phyloP scores from a whole-genome alignment of 2,329 filamentous ascomycete species.

The Aspergillus nomiae region DNA sequence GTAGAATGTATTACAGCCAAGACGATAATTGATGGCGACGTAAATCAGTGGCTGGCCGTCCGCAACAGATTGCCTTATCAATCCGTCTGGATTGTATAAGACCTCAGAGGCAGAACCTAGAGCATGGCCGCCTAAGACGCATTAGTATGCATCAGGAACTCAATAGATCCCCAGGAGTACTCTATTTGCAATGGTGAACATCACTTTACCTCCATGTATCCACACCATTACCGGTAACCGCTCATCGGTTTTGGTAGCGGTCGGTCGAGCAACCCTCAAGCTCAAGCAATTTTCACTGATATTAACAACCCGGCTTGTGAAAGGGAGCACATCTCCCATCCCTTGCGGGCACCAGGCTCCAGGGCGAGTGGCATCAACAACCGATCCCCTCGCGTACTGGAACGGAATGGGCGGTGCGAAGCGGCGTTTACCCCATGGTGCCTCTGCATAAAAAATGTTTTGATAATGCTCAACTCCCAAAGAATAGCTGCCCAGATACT shows the following conservation, averaged over 20 bases:
- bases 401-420: conserved; percentile 18
- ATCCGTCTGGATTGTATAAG: conserved; percentile 17
- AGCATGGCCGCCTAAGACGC: conserved; percentile 17
- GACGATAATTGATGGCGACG: conserved; percentile 20
- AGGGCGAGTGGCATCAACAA: conserved; percentile 19
- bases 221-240: conserved; percentile 19
- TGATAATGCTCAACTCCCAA: conserved; percentile 18
- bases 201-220: conserved; percentile 19
- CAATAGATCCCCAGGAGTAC: too few relatives aligned
- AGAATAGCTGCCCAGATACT: conserved; percentile 13
- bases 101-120: conserved; percentile 18
- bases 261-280: conserved; percentile 15
- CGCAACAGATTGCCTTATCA: conserved; percentile 10
- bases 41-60: conserved; percentile 16
- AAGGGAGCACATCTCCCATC: conserved; percentile 20
- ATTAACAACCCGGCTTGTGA: conserved; percentile 19
- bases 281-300: conserved; percentile 23
- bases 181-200: neutral
- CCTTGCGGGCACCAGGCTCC: conserved; percentile 23
- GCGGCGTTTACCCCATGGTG: conserved; percentile 15
- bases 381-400: conserved; percentile 8
- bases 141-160: neutral
- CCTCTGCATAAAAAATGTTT: conserved; percentile 23
- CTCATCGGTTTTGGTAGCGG: neutral
- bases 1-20: conserved; percentile 10